Conservation (phyloP, 768 basidiomycete genomes). For the Naganishia onofrii region DNA sequence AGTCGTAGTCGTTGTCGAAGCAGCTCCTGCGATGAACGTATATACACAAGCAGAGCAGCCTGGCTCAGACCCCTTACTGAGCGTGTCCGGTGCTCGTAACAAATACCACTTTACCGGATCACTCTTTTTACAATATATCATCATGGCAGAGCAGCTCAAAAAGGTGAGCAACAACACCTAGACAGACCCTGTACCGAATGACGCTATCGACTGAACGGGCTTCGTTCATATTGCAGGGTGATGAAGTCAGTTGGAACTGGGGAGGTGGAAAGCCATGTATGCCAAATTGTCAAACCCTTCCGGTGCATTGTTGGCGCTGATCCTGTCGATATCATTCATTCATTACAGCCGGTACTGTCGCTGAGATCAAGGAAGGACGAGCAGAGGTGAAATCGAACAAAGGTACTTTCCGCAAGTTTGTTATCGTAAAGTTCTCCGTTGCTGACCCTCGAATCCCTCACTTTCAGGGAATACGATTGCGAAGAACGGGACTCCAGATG, state of each 20-base stretch:
- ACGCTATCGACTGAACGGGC: neutral
- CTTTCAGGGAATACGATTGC: constrained; percentile 53
- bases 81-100: too few relatives aligned
- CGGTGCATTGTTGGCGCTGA: neutral
- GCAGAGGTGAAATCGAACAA: constrained; percentile 58
- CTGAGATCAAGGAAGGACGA: constrained; percentile 55
- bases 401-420: constrained; percentile 39
- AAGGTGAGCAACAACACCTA: neutral
- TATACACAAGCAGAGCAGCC: too few relatives aligned
- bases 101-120: too few relatives aligned
- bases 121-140: neutral
- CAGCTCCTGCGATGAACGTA: too few relatives aligned
- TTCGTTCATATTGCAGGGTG: constrained; percentile 32
- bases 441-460: constrained; percentile 41
- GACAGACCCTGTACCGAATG: neutral
- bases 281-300: neutral
- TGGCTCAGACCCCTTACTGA: too few relatives aligned
- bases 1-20: neutral
- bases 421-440: neutral
- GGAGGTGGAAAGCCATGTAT: constrained; percentile 45
- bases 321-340: too few relatives aligned
- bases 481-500: constrained; percentile 56
- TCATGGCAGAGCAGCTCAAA: constrained; percentile 13
- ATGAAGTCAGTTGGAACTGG: constrained; percentile 51
- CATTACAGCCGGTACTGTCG: constrained; percentile 51